Evolutionary conservation across 2,329 filamentous ascomycete species (phyloP), one percentile per base, ranked within the genome.

Genomic region (Madurella mycetomatis): DNA sequence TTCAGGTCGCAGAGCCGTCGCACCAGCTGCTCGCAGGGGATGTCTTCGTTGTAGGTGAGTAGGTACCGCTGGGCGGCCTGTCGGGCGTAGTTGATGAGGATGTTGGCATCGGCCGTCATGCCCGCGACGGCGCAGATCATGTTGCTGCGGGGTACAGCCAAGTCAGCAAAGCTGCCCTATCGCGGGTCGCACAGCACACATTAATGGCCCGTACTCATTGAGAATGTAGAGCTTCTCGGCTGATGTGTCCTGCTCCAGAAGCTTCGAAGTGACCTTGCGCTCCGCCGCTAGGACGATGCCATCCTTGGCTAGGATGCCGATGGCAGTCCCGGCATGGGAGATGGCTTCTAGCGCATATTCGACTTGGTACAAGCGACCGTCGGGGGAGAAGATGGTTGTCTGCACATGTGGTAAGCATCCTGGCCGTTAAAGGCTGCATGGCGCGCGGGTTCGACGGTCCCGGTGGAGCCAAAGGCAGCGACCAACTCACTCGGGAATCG

Each of bases 381-480:
- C 94, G 57, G 94, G 94, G 58, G 94, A 99, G 85, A 99, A 99
- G 83, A 99, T 99, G 72, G 94, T 99, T 66, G 94, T 99, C 92
- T 96, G 66, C 45, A 43, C 19, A 19, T 18, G 25, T 17, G 31
- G 65, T 62, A 8, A 67, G 64, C 59, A 59, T 58, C 49, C 40
- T 34, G 41, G 53, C 56, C 25, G 40, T 18, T 39, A 17, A 37
- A 32, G 51, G 30, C 44, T 40, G 42, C 50, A 54, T 47, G 45
- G 19, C 45, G 56, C 55, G 48, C 42, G 34, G 54, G 34, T 40
- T 31, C 39, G 30, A 42, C 32, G 42, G 47, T 17, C 4, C 19
- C 18, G 30, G 34, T 53, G 42, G 41, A 56, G 56, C 49, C 43
- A 53, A 49, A 61, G 59, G 58, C 54, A 51, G 56, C 55, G 53